phyloP scores from a whole-genome alignment of 495 filamentous ascomycete genomes.

The Thozetella sp. region DNA sequence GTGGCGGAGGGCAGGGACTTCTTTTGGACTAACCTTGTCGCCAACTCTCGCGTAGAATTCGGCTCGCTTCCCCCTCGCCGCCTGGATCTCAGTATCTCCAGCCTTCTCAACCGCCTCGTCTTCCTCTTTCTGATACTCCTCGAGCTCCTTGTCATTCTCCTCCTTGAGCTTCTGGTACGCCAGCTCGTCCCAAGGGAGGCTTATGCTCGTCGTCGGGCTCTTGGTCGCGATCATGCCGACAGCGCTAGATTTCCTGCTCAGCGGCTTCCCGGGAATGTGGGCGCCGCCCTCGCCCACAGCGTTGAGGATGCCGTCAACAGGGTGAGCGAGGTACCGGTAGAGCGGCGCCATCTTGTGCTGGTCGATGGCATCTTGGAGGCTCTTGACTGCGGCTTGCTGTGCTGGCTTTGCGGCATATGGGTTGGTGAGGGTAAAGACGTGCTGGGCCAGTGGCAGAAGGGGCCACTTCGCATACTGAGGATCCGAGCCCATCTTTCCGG shows the following conservation, averaged over 20 bases:
- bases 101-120: slow-evolving; percentile 93
- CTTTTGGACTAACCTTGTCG: slow-evolving; percentile 91
- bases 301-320: slow-evolving; percentile 89
- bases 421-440: slow-evolving; percentile 97
- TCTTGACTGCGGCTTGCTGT: slow-evolving; percentile 76
- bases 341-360: slow-evolving; percentile 97
- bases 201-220: slow-evolving; percentile 59
- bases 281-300: slow-evolving; percentile 68
- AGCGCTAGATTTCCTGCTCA: slow-evolving; percentile 58
- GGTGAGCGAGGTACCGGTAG: slow-evolving; percentile 94
- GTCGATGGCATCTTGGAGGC: slow-evolving; percentile 87
- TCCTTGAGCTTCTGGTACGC: slow-evolving; percentile 82
- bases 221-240: slow-evolving; percentile 74
- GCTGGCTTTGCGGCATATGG: slow-evolving; percentile 68
- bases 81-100: slow-evolving; percentile 92
- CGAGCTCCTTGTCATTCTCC: slow-evolving; percentile 90
- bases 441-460: slow-evolving; percentile 86
- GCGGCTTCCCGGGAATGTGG: slow-evolving; percentile 45
- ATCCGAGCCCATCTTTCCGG: slow-evolving; percentile 81
- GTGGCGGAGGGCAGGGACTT: neutral
- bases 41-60: slow-evolving; percentile 94
- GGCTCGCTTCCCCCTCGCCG: slow-evolving; percentile 89
- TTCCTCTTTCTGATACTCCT: slow-evolving; percentile 91
- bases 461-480: slow-evolving; percentile 96
- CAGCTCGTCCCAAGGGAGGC: slow-evolving; percentile 86